These are phyloP conservation scores for Epichloe gansuensis DNA, from an alignment of 2,329 filamentous ascomycete species.

Conservation along the genomic window DNA sequence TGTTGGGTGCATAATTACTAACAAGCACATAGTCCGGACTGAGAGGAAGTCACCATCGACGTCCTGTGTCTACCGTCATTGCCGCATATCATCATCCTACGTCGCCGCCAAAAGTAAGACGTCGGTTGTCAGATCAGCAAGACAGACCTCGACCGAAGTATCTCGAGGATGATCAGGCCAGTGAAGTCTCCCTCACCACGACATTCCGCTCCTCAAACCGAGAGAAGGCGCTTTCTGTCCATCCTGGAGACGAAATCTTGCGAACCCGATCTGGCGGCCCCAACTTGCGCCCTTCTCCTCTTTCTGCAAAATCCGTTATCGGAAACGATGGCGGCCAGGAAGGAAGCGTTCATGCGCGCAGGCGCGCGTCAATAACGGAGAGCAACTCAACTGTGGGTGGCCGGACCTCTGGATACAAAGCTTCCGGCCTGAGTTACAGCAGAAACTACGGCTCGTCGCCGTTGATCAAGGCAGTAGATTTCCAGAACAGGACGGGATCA, in stretches of 20 bases:
- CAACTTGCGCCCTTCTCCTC: slow-evolving; percentile 29
- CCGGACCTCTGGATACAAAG: slow-evolving; percentile 33
- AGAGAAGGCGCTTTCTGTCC: slow-evolving; percentile 29
- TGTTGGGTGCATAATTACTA: slow-evolving; percentile 1
- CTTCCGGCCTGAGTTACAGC: slow-evolving; percentile 13
- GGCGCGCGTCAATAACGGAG: slow-evolving; percentile 36
- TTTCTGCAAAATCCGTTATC: slow-evolving; percentile 35
- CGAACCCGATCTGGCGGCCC: slow-evolving; percentile 20
- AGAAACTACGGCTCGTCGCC: slow-evolving; percentile 46
- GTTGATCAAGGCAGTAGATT: slow-evolving; percentile 31
- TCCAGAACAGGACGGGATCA: slow-evolving; percentile 15
- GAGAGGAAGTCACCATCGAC: slow-evolving; percentile 32
- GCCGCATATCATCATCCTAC: slow-evolving; percentile 30
- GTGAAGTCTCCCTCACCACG: slow-evolving; percentile 29
- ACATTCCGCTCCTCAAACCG: slow-evolving; percentile 29
- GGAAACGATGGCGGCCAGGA: slow-evolving; percentile 31
- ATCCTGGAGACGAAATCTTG: slow-evolving; percentile 24
- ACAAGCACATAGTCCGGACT: slow-evolving; percentile 31
- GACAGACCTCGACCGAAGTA: slow-evolving; percentile 28
- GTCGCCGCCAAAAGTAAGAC: slow-evolving; percentile 37
- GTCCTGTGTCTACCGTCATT: slow-evolving; percentile 40
- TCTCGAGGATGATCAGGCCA: slow-evolving; percentile 31
- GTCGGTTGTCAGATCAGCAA: slow-evolving; percentile 45
- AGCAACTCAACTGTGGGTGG: slow-evolving; percentile 25
- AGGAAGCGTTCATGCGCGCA: slow-evolving; percentile 17